Conservation (phyloP, 1,139 yeast genomes). For the Pichia sp. region DNA sequence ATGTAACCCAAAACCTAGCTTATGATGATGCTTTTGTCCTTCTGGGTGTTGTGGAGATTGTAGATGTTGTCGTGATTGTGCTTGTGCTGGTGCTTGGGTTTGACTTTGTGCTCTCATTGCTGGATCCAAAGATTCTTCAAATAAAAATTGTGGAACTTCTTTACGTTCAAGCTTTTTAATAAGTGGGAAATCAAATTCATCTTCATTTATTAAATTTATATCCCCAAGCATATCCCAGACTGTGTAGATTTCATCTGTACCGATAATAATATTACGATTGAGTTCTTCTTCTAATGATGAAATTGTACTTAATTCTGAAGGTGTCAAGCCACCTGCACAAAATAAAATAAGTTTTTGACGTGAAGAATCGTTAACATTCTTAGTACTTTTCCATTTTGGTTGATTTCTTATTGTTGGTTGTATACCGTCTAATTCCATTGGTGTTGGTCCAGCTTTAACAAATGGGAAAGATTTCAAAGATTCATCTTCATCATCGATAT, state of each 20-base stretch:
- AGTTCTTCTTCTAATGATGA: conserved; percentile 61
- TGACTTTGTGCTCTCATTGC: conserved; percentile 7
- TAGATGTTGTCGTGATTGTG: neutral
- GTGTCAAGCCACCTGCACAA: conserved; percentile 86
- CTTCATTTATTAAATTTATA: conserved; percentile 30
- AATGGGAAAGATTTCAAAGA: conserved; percentile 28
- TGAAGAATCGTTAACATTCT: conserved; percentile 17
- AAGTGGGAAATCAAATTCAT: conserved; percentile 23
- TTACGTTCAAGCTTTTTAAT: conserved; percentile 17
- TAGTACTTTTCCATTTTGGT: conserved; percentile 28
- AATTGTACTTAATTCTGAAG: conserved; percentile 71
- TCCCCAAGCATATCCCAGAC: conserved; percentile 51
- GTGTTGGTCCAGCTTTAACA: conserved; percentile 19
- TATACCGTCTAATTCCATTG: conserved; percentile 8
- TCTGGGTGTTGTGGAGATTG: neutral
- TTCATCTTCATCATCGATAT: conserved; percentile 18
- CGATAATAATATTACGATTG: conserved; percentile 73
- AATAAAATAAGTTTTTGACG: conserved; percentile 52
- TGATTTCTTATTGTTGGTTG: conserved; percentile 23
- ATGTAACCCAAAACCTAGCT: conserved; percentile 8
- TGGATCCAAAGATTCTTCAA: conserved; percentile 21
- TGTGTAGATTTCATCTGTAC: conserved; percentile 71
- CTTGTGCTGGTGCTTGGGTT: too few species aligned
- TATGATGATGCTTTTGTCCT: conserved; percentile 1
- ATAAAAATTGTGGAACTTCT: conserved; percentile 21